phyloP scores from a whole-genome alignment of 257 asterid genomes.

The Thymus quinquecostatus region DNA sequence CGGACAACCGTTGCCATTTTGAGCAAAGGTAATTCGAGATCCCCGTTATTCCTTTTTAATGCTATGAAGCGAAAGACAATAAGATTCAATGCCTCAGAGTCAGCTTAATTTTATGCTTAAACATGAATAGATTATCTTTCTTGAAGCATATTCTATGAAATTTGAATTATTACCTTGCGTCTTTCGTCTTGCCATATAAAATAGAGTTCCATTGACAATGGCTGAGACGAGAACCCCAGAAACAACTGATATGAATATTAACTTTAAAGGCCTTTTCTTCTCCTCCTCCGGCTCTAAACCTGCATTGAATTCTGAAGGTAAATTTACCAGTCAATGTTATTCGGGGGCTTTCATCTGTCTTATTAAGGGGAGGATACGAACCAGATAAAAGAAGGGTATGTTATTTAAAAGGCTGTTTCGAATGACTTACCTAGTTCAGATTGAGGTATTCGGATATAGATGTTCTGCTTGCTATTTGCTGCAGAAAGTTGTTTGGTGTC shows the following conservation, averaged over 20 bases:
- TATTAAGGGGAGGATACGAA: too few species aligned
- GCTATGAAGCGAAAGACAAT: background rate
- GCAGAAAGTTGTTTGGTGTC: constrained; percentile 14
- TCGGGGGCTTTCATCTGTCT: too few species aligned
- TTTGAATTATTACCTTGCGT: constrained; percentile 5
- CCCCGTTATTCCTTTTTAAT: constrained; percentile 20
- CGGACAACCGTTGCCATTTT: constrained; percentile 32
- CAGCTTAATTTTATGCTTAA: background rate
- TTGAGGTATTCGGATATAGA: too few species aligned
- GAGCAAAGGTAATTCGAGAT: constrained; percentile 40
- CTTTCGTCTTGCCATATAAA: constrained; percentile 20
- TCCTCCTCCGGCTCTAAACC: constrained; percentile 1
- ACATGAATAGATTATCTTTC: background rate
- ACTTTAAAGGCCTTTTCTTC: constrained; percentile 18
- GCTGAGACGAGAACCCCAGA: constrained; percentile 29
- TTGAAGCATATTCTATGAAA: background rate
- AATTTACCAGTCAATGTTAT: background rate
- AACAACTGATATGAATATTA: constrained; percentile 23
- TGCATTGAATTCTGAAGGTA: background rate
- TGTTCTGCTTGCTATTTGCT: background rate
- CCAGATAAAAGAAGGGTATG: too few species aligned
- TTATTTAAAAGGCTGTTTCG: too few species aligned
- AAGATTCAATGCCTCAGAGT: background rate
- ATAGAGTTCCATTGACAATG: constrained; percentile 3
- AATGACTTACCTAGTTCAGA: too few species aligned